Percentiles rank a stretch among this genome's conserved stretches.
These are phyloP conservation scores for Dichotomocladium elegans DNA, from an alignment of 371 early-diverging fungal species.

Conservation along the genomic window DNA sequence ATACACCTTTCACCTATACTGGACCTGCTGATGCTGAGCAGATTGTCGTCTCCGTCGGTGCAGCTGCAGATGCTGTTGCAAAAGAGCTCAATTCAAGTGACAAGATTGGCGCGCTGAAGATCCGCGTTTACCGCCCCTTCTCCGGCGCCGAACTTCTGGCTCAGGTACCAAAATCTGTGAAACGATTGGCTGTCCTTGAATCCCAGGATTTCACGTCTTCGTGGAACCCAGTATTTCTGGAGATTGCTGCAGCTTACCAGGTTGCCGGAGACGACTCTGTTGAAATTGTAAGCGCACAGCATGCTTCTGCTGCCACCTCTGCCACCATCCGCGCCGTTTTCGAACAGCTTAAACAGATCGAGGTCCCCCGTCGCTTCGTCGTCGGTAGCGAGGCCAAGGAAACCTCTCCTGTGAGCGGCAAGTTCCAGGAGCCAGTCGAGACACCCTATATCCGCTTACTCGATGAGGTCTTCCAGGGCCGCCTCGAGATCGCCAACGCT, in stretches of 20 bases:
- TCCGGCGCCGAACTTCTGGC: slow-evolving; percentile 50
- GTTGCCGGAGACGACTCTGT: slow-evolving; percentile 40
- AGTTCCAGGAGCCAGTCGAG: slow-evolving; percentile 32
- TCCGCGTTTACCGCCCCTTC: slow-evolving; percentile 67
- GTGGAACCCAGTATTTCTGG: slow-evolving; percentile 80
- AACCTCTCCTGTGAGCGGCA: background rate
- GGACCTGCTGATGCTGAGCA: slow-evolving; percentile 53
- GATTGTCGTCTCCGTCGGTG: slow-evolving; percentile 62
- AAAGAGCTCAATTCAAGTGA: slow-evolving; percentile 21
- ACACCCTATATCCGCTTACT: slow-evolving; percentile 81
- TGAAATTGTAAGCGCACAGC: slow-evolving; percentile 53
- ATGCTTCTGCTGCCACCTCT: slow-evolving; percentile 49
- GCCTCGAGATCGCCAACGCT: slow-evolving; percentile 78
- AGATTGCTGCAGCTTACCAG: slow-evolving; percentile 67
- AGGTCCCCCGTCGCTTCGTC: slow-evolving; percentile 31
- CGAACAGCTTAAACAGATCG: slow-evolving; percentile 19
- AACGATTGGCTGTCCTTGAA: slow-evolving; percentile 66
- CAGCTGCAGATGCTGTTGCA: slow-evolving; percentile 54
- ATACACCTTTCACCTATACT: slow-evolving; percentile 47
- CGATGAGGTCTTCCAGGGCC: slow-evolving; percentile 70
- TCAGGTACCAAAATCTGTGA: slow-evolving; percentile 53
- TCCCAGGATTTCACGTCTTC: slow-evolving; percentile 58
- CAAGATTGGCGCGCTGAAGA: slow-evolving; percentile 57
- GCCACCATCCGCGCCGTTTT: slow-evolving; percentile 47
- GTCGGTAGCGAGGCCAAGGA: slow-evolving; percentile 27